Conservation (phyloP, 345 rosid genomes). For the Eutrema yunnanense region DNA sequence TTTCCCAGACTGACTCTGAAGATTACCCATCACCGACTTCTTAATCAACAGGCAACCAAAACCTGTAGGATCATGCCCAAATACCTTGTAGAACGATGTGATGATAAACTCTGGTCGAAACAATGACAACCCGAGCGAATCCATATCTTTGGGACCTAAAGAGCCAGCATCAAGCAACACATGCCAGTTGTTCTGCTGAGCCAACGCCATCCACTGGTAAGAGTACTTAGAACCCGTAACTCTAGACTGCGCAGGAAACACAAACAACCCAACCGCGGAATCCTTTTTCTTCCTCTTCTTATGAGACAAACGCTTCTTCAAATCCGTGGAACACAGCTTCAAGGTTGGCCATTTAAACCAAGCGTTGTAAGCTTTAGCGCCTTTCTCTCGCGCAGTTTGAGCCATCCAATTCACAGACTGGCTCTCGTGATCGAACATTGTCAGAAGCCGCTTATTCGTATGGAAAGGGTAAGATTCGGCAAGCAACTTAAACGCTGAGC, state of each 20-base stretch:
- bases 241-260: constrained; percentile 83
- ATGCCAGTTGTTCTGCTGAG: constrained; percentile 85
- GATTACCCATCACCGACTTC: constrained; percentile 72
- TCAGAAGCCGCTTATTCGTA: constrained; percentile 56
- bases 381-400: constrained; percentile 70
- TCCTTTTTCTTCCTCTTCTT: constrained; percentile 72
- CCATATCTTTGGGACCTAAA: constrained; percentile 89
- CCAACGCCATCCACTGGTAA: constrained; percentile 85
- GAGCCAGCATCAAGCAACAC: constrained; percentile 80
- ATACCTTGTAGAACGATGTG: constrained; percentile 70
- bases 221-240: constrained; percentile 84
- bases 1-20: constrained; percentile 56
- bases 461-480: constrained; percentile 80
- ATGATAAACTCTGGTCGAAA: constrained; percentile 85
- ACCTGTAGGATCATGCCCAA: constrained; percentile 77
- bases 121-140: constrained; percentile 74
- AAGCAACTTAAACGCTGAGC: constrained; percentile 72
- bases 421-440: constrained; percentile 91
- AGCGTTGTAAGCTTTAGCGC: constrained; percentile 65
- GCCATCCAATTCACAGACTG: constrained; percentile 88
- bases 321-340: constrained; percentile 70
- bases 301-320: constrained; percentile 56
- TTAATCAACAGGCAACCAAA: constrained; percentile 84
- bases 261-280: constrained; percentile 65
- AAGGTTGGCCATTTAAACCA: constrained; percentile 88